Evolutionary conservation across 306 rosid genomes (phyloP).

Genomic region (Styphnolobium japonicum): DNA sequence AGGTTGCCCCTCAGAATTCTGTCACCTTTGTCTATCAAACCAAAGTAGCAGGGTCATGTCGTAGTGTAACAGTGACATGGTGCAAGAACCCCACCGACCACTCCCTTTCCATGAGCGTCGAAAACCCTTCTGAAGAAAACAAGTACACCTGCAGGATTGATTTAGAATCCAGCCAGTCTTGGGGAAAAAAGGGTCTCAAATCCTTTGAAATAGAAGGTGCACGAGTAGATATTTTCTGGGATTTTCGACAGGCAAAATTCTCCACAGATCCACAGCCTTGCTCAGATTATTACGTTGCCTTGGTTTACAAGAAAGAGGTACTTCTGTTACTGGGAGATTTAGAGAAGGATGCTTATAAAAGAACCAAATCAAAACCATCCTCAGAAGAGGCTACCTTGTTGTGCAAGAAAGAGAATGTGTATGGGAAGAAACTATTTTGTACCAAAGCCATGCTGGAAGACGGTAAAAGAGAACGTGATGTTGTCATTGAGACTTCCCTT

Average conservation of each 20-base stretch:
- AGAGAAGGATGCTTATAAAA: slow-evolving; percentile 37
- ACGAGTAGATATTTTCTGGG: slow-evolving; percentile 61
- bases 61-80: slow-evolving; percentile 47
- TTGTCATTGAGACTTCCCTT: slow-evolving; percentile 56
- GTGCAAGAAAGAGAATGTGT: slow-evolving; percentile 55
- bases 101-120: slow-evolving; percentile 38
- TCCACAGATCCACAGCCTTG: slow-evolving; percentile 37
- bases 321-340: slow-evolving; percentile 58
- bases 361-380: slow-evolving; percentile 57
- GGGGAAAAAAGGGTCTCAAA: slow-evolving; percentile 69
- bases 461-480: slow-evolving; percentile 48
- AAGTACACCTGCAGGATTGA: slow-evolving; percentile 51
- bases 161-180: slow-evolving; percentile 38
- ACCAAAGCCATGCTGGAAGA: slow-evolving; percentile 51
- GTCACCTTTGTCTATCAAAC: slow-evolving; percentile 44
- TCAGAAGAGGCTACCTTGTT: slow-evolving; percentile 44
- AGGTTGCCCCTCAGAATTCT: slow-evolving; percentile 18
- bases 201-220: slow-evolving; percentile 48
- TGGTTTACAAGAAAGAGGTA: slow-evolving; percentile 53
- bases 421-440: slow-evolving; percentile 57
- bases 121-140: slow-evolving; percentile 31
- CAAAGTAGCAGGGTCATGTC: slow-evolving; percentile 30
- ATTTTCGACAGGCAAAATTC: slow-evolving; percentile 50
- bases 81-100: slow-evolving; percentile 39
- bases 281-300: slow-evolving; percentile 58